phyloP scores from a whole-genome alignment of 352 stramenopile genomes.

The Phytophthora palmivora region DNA sequence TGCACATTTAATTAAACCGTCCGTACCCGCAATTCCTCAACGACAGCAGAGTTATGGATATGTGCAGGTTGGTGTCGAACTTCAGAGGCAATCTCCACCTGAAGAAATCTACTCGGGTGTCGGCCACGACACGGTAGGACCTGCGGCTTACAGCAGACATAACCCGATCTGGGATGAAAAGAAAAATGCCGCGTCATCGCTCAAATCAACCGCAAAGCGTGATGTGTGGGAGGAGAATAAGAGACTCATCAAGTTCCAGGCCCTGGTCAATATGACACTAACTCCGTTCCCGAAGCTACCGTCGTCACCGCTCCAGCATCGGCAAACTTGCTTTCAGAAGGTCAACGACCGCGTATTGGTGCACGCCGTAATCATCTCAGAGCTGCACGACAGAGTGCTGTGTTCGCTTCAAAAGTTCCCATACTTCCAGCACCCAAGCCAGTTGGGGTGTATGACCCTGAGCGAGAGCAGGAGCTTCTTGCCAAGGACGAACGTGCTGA shows the following conservation, averaged over 20 bases:
- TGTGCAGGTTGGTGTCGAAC: constrained; percentile 49
- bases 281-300: constrained; percentile 4
- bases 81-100: constrained; percentile 54
- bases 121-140: constrained; percentile 75
- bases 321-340: constrained; percentile 14
- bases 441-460: constrained; percentile 53
- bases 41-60: constrained; percentile 84
- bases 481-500: constrained; percentile 56
- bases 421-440: constrained; percentile 59
- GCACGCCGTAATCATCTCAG: constrained; percentile 33
- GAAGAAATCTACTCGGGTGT: constrained; percentile 69
- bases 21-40: constrained; percentile 71
- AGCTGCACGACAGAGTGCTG: constrained; percentile 53
- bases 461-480: constrained; percentile 68
- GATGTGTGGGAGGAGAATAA: constrained; percentile 80
- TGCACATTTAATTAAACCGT: constrained; percentile 58
- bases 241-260: constrained; percentile 55
- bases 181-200: constrained; percentile 69
- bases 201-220: constrained; percentile 75
- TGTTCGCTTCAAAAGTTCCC: constrained; percentile 82
- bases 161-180: constrained; percentile 65
- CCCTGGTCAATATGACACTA: constrained; percentile 65
- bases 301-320: constrained; percentile 5
- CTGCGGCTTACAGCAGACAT: constrained; percentile 69
- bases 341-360: constrained; percentile 30